A percentile compares a stretch with the other conserved stretches of the same genome.
phyloP scores from a whole-genome alignment of 306 rosid genomes.

The Medicago arabica region DNA sequence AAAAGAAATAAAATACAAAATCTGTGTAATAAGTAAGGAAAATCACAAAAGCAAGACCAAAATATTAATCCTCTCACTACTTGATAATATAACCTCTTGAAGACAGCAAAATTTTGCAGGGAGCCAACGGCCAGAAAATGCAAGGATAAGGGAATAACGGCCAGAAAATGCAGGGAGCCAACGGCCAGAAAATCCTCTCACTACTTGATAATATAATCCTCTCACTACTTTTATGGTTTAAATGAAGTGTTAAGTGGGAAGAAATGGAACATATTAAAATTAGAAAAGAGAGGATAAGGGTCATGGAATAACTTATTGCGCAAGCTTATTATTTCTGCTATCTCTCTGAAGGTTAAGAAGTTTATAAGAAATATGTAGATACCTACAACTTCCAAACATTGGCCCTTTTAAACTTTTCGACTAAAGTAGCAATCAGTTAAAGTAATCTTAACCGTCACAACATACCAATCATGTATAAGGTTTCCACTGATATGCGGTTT shows the following conservation, averaged over 20 bases:
- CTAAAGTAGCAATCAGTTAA: conserved; percentile 15
- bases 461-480: conserved; percentile 85
- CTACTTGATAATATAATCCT: too few relatives aligned
- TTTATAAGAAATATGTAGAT: too few relatives aligned
- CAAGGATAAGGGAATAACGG: too few relatives aligned
- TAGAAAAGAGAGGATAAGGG: conserved; percentile 1
- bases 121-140: conserved; percentile 18
- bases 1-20: conserved; percentile 10
- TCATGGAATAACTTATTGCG: conserved; percentile 27
- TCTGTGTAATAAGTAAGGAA: background rate
- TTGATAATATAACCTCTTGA: conserved; percentile 5
- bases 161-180: conserved; percentile 22
- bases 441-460: conserved; percentile 39
- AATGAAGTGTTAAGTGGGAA: conserved; percentile 14
- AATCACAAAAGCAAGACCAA: conserved; percentile 20
- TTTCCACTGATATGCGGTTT: conserved; percentile 78
- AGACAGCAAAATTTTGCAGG: conserved; percentile 25
- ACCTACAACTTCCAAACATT: conserved; percentile 4
- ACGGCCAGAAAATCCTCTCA: too few relatives aligned
- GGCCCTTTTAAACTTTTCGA: background rate
- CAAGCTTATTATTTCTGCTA: conserved; percentile 11
- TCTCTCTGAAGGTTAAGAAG: too few relatives aligned
- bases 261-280: background rate
- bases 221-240: conserved; percentile 3
- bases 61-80: conserved; percentile 12